A percentile compares a stretch with the other conserved stretches of the same genome.
Conservation (phyloP, 257 asterid species). For the Solanum medicagineum region DNA sequence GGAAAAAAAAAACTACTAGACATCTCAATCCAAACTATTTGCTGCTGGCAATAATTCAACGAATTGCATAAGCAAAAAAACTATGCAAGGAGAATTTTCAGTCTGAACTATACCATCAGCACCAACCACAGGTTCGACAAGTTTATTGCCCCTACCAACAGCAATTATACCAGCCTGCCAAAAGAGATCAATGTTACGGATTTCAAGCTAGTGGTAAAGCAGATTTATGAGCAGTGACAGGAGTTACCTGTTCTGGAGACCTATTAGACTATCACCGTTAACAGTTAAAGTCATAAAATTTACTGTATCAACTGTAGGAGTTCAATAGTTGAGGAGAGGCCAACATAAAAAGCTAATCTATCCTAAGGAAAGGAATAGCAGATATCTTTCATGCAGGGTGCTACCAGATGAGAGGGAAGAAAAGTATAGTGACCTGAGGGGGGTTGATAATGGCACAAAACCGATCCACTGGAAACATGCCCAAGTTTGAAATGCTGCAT, state of each 20-base stretch:
- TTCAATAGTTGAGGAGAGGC: neutral
- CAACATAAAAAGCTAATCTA: neutral
- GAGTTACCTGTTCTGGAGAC: neutral
- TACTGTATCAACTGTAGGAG: neutral
- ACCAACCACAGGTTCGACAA: slow-evolving; percentile 74
- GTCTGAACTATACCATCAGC: slow-evolving; percentile 51
- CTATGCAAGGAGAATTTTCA: neutral
- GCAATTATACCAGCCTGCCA: slow-evolving; percentile 95
- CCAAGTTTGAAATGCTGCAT: slow-evolving; percentile 96
- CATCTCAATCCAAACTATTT: neutral
- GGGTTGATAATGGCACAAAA: slow-evolving; percentile 98
- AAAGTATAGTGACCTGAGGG: slow-evolving; percentile 66
- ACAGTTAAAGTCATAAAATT: neutral
- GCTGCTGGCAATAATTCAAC: neutral
- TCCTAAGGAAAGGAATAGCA: neutral
- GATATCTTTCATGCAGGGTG: neutral
- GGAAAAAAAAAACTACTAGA: neutral
- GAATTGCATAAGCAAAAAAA: neutral
- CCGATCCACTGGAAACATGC: slow-evolving; percentile 95
- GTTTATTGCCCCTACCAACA: slow-evolving; percentile 91
- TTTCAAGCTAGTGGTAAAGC: neutral
- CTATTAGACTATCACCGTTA: neutral
- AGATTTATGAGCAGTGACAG: neutral
- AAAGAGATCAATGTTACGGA: slow-evolving; percentile 17
- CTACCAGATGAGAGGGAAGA: neutral